Percentiles rank a stretch among this genome's conserved stretches.
These are phyloP conservation scores for Allium cepa DNA, from an alignment of 106 monocot species.

Conservation along the genomic window DNA sequence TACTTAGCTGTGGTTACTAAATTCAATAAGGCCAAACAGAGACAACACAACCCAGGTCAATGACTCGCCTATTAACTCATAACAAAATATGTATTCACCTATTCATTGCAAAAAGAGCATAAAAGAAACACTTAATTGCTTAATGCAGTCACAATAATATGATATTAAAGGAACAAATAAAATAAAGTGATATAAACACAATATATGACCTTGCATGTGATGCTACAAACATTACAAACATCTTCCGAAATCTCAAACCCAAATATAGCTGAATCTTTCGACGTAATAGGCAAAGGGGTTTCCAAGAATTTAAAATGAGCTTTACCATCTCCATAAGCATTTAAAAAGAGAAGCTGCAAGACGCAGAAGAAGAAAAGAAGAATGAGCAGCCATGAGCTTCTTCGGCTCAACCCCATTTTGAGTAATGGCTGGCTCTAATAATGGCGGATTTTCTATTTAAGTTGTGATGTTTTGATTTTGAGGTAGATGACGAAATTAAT, in stretches of 20 bases:
- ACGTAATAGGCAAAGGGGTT: conserved; percentile 28
- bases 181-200: background rate
- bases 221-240: conserved; percentile 26
- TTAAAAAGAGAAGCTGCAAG: background rate
- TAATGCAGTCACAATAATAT: conserved; percentile 1
- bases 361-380: conserved; percentile 6
- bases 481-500: background rate
- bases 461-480: conserved; percentile 1
- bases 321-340: conserved; percentile 14
- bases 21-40: too few species aligned
- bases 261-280: conserved; percentile 40
- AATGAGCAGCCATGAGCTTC: conserved; percentile 14
- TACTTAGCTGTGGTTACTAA: too few species aligned
- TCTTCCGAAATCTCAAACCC: conserved; percentile 26
- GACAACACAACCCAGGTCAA: background rate
- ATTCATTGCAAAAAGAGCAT: background rate
- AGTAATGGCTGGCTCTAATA: background rate
- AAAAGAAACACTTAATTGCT: background rate
- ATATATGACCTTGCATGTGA: conserved; percentile 48
- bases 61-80: background rate
- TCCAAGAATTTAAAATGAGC: conserved; percentile 20
- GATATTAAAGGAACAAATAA: background rate
- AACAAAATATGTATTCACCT: background rate
- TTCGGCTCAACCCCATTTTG: conserved; percentile 20
- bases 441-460: background rate